These are phyloP conservation scores for Tribonema minus DNA, from an alignment of 108 stramenopile species.

Conservation along the genomic window DNA sequence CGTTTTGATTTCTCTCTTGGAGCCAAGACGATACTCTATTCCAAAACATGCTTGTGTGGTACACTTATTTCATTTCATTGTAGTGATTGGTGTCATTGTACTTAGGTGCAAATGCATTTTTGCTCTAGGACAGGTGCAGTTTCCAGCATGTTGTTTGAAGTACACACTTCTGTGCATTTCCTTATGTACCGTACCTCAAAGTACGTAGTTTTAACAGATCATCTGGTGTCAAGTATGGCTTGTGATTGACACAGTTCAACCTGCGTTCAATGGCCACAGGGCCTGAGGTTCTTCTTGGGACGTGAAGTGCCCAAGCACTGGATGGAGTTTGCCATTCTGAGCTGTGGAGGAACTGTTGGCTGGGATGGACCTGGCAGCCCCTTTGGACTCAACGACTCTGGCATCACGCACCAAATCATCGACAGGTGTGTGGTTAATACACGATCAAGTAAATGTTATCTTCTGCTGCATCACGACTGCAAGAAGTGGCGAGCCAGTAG, in stretches of 20 bases:
- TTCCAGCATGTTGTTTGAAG: too few species aligned
- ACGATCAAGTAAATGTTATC: neutral
- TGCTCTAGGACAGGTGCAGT: neutral
- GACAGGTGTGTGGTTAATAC: slow-evolving; percentile 44
- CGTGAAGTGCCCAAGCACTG: slow-evolving; percentile 88
- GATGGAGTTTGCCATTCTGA: slow-evolving; percentile 79
- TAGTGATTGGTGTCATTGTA: too few species aligned
- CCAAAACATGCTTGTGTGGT: too few species aligned
- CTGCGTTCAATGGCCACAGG: slow-evolving; percentile 15
- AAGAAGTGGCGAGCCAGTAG: neutral
- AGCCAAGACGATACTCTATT: too few species aligned
- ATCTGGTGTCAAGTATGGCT: too few species aligned
- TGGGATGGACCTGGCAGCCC: slow-evolving; percentile 90
- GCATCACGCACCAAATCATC: slow-evolving; percentile 88
- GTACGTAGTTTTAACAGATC: too few species aligned
- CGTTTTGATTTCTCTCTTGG: too few species aligned
- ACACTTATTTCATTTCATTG: too few species aligned
- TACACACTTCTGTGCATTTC: too few species aligned
- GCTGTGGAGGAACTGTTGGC: slow-evolving; percentile 84
- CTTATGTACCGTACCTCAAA: too few species aligned
- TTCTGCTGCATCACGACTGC: neutral
- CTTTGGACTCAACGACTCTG: slow-evolving; percentile 63
- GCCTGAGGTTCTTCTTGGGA: slow-evolving; percentile 80
- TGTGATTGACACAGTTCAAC: too few species aligned
- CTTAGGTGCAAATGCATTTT: too few species aligned